Conservation (phyloP, 1,139 yeast species). For the Yamadazyma blattariae region DNA sequence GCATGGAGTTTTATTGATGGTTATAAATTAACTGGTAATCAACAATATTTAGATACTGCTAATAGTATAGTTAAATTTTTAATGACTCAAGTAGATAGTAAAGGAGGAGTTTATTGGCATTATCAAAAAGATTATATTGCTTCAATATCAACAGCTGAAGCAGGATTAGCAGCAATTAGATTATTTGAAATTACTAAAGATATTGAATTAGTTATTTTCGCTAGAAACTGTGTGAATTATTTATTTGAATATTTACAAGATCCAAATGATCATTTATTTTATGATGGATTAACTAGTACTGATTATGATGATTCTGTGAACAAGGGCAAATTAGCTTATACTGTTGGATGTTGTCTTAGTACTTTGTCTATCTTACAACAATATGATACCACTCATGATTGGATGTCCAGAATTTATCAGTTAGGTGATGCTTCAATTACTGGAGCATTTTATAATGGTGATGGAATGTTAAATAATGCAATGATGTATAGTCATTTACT, state of each 20-base stretch:
- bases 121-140: constrained; percentile 24
- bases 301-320: constrained; percentile 18
- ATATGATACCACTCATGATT: constrained; percentile 12
- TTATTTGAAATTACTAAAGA: constrained; percentile 21
- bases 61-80: constrained; percentile 11
- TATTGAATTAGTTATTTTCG: constrained; percentile 19
- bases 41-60: constrained; percentile 17
- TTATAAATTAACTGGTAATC: constrained; percentile 15
- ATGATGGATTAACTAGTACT: constrained; percentile 30
- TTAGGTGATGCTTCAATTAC: too few relatives aligned
- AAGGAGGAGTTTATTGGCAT: constrained; percentile 34
- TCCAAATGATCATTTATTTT: constrained; percentile 25
- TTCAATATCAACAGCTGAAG: constrained; percentile 32
- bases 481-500: constrained; percentile 23
- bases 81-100: constrained; percentile 17
- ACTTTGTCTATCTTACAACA: constrained; percentile 13
- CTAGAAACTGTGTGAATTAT: constrained; percentile 22
- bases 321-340: constrained; percentile 34
- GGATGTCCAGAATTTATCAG: constrained; percentile 14
- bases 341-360: constrained; percentile 29
- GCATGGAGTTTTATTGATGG: constrained; percentile 30
- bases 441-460: constrained; percentile 21
- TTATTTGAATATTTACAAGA: constrained; percentile 28
- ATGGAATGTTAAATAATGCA: constrained; percentile 23
- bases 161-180: constrained; percentile 31